Conservation (phyloP, 1,284 basidiomycete species). For the Afroboletus lepidellus region DNA sequence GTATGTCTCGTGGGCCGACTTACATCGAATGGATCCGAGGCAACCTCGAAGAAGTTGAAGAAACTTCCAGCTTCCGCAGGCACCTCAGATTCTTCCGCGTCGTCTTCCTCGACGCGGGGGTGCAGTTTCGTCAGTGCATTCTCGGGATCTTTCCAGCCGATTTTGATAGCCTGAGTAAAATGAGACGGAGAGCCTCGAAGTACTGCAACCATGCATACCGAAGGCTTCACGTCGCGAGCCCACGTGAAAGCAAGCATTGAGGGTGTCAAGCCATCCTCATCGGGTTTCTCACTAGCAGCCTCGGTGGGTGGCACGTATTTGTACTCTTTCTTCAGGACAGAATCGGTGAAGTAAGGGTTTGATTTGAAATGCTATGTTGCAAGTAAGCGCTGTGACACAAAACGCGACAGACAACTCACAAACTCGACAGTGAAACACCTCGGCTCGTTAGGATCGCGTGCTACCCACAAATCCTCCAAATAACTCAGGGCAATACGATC, state of each 20-base stretch:
- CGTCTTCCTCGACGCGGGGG: constrained; percentile 60
- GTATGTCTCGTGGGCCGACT: constrained; percentile 30
- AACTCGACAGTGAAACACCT: constrained; percentile 79
- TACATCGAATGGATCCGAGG: constrained; percentile 65
- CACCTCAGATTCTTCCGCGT: constrained; percentile 48
- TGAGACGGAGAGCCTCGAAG: neutral
- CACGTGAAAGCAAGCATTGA: constrained; percentile 77
- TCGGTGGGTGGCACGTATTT: constrained; percentile 60
- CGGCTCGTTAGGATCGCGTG: constrained; percentile 61
- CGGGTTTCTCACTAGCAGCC: constrained; percentile 54
- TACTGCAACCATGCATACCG: constrained; percentile 43
- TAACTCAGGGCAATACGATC: constrained; percentile 74
- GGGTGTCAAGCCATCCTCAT: constrained; percentile 69
- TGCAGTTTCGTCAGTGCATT: constrained; percentile 77
- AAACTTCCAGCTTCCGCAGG: constrained; percentile 75
- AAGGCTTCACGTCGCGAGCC: constrained; percentile 66
- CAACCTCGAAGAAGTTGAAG: constrained; percentile 83
- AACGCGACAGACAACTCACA: constrained; percentile 48
- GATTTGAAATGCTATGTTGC: constrained; percentile 68
- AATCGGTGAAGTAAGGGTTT: constrained; percentile 77
- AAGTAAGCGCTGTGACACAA: constrained; percentile 7
- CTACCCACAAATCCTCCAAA: constrained; percentile 78
- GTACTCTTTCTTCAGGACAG: constrained; percentile 76
- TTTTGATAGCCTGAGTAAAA: constrained; percentile 51
- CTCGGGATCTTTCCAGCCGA: constrained; percentile 80